Evolutionary conservation across 1,139 yeast species (phyloP).

Genomic region (Candida mesenterica): DNA sequence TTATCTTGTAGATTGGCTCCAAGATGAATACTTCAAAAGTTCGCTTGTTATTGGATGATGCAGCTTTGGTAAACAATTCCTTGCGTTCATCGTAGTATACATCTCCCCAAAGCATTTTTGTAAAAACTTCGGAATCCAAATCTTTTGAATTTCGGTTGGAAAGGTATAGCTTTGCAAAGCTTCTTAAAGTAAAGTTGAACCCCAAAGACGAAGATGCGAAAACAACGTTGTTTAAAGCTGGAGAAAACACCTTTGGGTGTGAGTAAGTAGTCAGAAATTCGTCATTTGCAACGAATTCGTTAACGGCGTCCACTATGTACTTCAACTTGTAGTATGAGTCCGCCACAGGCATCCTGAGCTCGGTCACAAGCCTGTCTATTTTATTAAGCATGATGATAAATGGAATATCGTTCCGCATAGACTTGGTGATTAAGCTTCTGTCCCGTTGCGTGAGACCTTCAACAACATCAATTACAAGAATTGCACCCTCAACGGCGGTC

Average conservation of each 20-base stretch:
- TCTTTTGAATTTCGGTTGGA: conserved; percentile 20
- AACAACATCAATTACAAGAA: conserved; percentile 76
- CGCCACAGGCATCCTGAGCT: conserved; percentile 67
- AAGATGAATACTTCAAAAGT: conserved; percentile 70
- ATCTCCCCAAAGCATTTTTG: conserved; percentile 75
- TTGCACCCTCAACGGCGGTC: conserved; percentile 60
- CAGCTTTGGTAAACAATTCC: conserved; percentile 41
- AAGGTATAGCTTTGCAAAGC: conserved; percentile 61
- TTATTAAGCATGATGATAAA: conserved; percentile 72
- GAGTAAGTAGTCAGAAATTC: conserved; percentile 26
- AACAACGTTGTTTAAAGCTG: conserved; percentile 61
- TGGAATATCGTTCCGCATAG: conserved; percentile 47
- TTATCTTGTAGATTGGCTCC: conserved; percentile 77
- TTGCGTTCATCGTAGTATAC: conserved; percentile 47
- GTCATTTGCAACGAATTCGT: conserved; percentile 42
- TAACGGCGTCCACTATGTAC: conserved; percentile 61
- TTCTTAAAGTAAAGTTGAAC: conserved; percentile 61
- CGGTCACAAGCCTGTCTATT: conserved; percentile 77
- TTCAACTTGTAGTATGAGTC: conserved; percentile 73
- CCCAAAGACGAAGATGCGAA: conserved; percentile 69
- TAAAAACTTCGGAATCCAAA: conserved; percentile 44
- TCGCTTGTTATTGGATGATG: conserved; percentile 29
- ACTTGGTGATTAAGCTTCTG: conserved; percentile 47
- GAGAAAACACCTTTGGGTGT: conserved; percentile 47
- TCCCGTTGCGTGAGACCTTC: conserved; percentile 72